phyloP scores from a whole-genome alignment of 805 yeast genomes.

The Lipomyces mesembrius region DNA sequence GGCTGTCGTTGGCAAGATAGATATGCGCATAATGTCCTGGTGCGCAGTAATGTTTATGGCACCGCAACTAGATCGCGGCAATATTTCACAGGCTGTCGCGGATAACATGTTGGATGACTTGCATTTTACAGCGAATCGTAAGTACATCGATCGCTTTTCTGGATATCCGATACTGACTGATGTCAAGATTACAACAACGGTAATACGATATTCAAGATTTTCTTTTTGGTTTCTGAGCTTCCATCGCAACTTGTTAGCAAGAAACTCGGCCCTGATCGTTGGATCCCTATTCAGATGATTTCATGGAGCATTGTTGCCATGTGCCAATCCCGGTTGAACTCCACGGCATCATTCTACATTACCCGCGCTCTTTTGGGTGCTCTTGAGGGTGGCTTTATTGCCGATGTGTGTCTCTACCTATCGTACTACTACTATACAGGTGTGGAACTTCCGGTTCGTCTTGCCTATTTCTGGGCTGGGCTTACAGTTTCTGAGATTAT shows the following conservation, averaged over 20 bases:
- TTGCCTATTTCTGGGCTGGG: conserved; percentile 62
- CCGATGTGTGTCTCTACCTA: conserved; percentile 63
- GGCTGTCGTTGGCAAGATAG: conserved; percentile 55
- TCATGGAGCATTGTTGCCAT: conserved; percentile 62
- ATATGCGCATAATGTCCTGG: conserved; percentile 57
- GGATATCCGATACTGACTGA: neutral
- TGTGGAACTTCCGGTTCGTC: conserved; percentile 59
- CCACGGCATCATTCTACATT: conserved; percentile 51
- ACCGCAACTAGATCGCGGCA: conserved; percentile 60
- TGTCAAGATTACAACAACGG: conserved; percentile 25
- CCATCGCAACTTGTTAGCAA: conserved; percentile 72
- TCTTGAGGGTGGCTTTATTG: conserved; percentile 67
- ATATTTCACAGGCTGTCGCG: conserved; percentile 59
- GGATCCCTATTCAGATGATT: conserved; percentile 63
- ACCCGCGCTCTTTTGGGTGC: conserved; percentile 60
- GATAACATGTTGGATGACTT: conserved; percentile 59
- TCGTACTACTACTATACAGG: conserved; percentile 66
- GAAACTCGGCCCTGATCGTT: conserved; percentile 62
- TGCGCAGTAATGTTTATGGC: conserved; percentile 63
- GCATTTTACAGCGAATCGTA: conserved; percentile 54
- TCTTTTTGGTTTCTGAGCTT: conserved; percentile 61
- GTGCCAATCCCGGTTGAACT: conserved; percentile 53
- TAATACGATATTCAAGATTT: conserved; percentile 55
- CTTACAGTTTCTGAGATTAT: conserved; percentile 52
- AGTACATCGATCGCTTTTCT: neutral